Evolutionary conservation across 2,329 filamentous ascomycete species (phyloP).

Genomic region (Paramyrothecium roridum): DNA sequence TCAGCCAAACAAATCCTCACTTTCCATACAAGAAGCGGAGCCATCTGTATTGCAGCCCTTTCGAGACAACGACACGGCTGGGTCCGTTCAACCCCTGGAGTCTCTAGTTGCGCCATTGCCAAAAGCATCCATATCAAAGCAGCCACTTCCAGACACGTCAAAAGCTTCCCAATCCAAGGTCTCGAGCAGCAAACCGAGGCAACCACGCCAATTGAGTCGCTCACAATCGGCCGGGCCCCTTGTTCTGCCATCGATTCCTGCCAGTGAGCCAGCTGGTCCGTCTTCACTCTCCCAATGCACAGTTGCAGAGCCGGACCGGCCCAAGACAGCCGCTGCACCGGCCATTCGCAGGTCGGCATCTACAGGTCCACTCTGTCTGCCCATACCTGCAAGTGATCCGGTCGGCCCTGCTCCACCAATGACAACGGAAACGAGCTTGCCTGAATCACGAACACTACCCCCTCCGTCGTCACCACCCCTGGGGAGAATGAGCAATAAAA

Average conservation of each 20-base stretch:
- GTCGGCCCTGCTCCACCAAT: slow-evolving; percentile 20
- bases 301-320: slow-evolving; percentile 10
- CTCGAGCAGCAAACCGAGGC: slow-evolving; percentile 10
- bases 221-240: slow-evolving; percentile 36
- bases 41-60: too few relatives aligned
- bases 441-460: slow-evolving; percentile 24
- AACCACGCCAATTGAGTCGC: slow-evolving; percentile 23
- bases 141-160: slow-evolving; percentile 4
- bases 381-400: slow-evolving; percentile 46
- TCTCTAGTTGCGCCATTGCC: too few relatives aligned
- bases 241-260: slow-evolving; percentile 30
- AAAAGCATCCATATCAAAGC: too few relatives aligned
- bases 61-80: not conserved
- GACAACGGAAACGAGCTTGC: slow-evolving; percentile 14
- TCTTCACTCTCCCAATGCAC: slow-evolving; percentile 32
- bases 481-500: slow-evolving; percentile 54
- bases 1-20: too few relatives aligned
- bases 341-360: slow-evolving; percentile 35
- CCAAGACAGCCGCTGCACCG: slow-evolving; percentile 27
- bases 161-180: slow-evolving; percentile 1
- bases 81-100: not conserved
- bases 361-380: slow-evolving; percentile 19
- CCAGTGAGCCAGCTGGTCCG: slow-evolving; percentile 49
- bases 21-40: too few relatives aligned
- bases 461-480: slow-evolving; percentile 38